Conservation (phyloP, 495 filamentous ascomycete genomes). For the Venustampulla echinocandica region DNA sequence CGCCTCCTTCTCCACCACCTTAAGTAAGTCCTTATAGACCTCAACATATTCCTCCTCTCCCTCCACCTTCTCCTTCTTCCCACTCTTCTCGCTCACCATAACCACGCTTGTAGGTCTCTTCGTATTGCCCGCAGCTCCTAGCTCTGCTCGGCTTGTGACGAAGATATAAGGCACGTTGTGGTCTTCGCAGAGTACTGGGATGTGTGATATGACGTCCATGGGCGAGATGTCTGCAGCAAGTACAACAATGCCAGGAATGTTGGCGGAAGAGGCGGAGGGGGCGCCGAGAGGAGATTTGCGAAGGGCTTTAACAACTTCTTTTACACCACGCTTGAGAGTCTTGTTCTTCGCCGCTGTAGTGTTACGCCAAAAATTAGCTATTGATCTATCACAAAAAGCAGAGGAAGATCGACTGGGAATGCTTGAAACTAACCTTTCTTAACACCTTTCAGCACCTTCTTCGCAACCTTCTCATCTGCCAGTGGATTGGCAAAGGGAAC, state of each 20-base stretch:
- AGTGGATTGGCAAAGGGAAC: slow-evolving; percentile 92
- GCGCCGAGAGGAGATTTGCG: slow-evolving; percentile 68
- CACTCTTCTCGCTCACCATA: slow-evolving; percentile 59
- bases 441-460: slow-evolving; percentile 88
- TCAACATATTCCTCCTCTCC: slow-evolving; percentile 61
- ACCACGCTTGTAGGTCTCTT: slow-evolving; percentile 94
- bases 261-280: slow-evolving; percentile 35
- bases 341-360: slow-evolving; percentile 77
- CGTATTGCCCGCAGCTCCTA: slow-evolving; percentile 83
- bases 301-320: slow-evolving; percentile 95
- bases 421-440: slow-evolving; percentile 85
- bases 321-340: slow-evolving; percentile 91
- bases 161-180: slow-evolving; percentile 92
- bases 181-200: slow-evolving; percentile 95
- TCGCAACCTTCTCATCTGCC: slow-evolving; percentile 80
- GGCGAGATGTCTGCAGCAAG: slow-evolving; percentile 95
- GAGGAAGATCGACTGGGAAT: slow-evolving; percentile 1
- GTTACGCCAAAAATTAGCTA: slow-evolving; percentile 16
- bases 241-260: slow-evolving; percentile 68
- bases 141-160: slow-evolving; percentile 75
- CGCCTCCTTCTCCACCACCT: slow-evolving; percentile 64
- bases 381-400: neutral
- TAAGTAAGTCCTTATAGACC: slow-evolving; percentile 61
- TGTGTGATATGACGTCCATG: slow-evolving; percentile 94
- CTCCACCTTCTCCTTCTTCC: slow-evolving; percentile 50